A percentile compares a stretch with the other conserved stretches of the same genome.
phyloP scores from a whole-genome alignment of 2,329 filamentous ascomycete genomes.

The Aspergillus oerlinghausenensis region DNA sequence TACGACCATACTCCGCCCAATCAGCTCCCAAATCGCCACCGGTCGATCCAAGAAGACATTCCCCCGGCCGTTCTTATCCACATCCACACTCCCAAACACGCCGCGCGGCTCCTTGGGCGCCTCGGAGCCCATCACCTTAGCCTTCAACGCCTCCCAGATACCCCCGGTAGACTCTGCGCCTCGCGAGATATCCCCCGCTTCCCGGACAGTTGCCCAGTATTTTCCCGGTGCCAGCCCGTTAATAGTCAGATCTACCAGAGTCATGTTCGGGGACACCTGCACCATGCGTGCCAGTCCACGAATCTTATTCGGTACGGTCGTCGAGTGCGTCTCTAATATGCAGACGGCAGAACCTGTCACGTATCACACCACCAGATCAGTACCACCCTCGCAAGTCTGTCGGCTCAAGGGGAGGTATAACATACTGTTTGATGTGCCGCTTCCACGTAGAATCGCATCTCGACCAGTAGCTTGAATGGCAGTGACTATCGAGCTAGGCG shows the following conservation, averaged over 20 bases:
- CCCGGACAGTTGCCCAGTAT: slow-evolving; percentile 79
- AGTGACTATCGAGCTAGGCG: slow-evolving; percentile 82
- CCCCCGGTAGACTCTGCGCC: slow-evolving; percentile 79
- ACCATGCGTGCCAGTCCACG: slow-evolving; percentile 90
- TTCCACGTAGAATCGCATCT: slow-evolving; percentile 90
- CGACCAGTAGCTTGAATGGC: slow-evolving; percentile 86
- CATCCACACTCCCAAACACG: slow-evolving; percentile 68
- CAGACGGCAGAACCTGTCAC: slow-evolving; percentile 60
- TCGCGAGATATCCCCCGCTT: slow-evolving; percentile 78
- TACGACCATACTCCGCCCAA: slow-evolving; percentile 87
- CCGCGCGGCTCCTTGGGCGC: slow-evolving; percentile 49
- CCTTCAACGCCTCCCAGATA: slow-evolving; percentile 64
- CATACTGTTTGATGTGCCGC: slow-evolving; percentile 74
- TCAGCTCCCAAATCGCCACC: slow-evolving; percentile 92
- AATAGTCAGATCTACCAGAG: slow-evolving; percentile 82
- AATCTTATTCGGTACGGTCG: slow-evolving; percentile 61
- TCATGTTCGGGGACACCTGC: slow-evolving; percentile 72
- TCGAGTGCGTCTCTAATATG: slow-evolving; percentile 82
- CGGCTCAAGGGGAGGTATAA: slow-evolving; percentile 10
- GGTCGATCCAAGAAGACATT: slow-evolving; percentile 74
- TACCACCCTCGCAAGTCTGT: neutral
- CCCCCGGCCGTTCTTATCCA: slow-evolving; percentile 71
- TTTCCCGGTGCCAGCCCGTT: slow-evolving; percentile 74
- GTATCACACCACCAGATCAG: neutral
- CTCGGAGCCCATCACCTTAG: slow-evolving; percentile 35